phyloP scores from a whole-genome alignment of 805 yeast species.

The Spathaspora gorwiae region DNA sequence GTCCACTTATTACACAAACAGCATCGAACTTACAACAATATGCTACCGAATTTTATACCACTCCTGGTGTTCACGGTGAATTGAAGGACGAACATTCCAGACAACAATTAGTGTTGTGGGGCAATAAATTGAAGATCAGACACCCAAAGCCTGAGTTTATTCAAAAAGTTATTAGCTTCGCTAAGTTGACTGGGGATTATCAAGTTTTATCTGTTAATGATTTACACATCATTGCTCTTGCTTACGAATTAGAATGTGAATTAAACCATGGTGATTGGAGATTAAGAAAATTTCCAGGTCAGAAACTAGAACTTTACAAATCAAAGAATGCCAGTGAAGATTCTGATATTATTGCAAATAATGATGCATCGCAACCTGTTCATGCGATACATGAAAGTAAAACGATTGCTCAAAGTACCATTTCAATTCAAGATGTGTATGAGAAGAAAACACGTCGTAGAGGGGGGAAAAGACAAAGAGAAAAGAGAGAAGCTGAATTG shows the following conservation, averaged over 20 bases:
- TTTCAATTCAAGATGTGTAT: not conserved
- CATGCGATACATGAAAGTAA: conserved; percentile 1
- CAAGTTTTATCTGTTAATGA: conserved; percentile 86
- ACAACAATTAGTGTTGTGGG: conserved; percentile 77
- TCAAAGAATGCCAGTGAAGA: conserved; percentile 5
- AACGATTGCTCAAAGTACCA: conserved; percentile 1
- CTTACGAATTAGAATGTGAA: conserved; percentile 82
- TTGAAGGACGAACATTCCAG: conserved; percentile 83
- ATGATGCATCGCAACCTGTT: not conserved
- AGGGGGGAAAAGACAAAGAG: conserved; percentile 64
- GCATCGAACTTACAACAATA: conserved; percentile 65
- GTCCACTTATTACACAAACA: conserved; percentile 86
- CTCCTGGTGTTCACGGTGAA: conserved; percentile 88
- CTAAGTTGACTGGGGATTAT: conserved; percentile 87
- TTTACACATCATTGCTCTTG: conserved; percentile 85
- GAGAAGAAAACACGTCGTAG: conserved; percentile 39
- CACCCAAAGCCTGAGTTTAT: conserved; percentile 72
- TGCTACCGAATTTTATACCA: conserved; percentile 74
- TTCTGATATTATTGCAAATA: conserved; percentile 1
- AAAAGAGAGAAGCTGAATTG: conserved; percentile 43
- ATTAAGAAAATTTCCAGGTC: conserved; percentile 71
- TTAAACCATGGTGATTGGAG: conserved; percentile 64
- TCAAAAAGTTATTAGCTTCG: conserved; percentile 65
- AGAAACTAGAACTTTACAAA: conserved; percentile 24
- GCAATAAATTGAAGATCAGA: conserved; percentile 59